Conservation (phyloP, 2,329 filamentous ascomycete genomes). For the Pyricularia sp. region DNA sequence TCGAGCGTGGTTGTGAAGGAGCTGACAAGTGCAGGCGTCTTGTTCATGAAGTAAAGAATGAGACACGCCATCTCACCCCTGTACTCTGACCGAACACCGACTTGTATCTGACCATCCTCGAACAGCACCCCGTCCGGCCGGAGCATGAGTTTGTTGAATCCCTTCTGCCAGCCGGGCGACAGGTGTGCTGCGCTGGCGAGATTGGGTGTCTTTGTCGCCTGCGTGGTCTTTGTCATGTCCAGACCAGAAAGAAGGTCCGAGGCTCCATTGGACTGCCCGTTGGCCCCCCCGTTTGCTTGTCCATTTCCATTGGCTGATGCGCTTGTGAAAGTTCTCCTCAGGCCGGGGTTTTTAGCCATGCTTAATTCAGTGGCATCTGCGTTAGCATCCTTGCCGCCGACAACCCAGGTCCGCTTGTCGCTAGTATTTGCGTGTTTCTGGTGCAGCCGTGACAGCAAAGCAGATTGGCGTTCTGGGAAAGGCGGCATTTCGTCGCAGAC, state of each 20-base stretch:
- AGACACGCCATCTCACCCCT: constrained; percentile 90
- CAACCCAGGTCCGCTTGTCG: constrained; percentile 94
- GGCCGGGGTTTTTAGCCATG: constrained; percentile 68
- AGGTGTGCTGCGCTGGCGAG: constrained; percentile 86
- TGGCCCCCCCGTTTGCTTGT: constrained; percentile 33
- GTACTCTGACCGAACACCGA: constrained; percentile 89
- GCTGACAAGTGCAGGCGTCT: constrained; percentile 72
- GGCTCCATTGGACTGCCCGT: constrained; percentile 25
- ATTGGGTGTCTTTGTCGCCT: constrained; percentile 62
- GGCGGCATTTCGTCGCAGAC: constrained; percentile 98
- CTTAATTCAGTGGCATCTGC: constrained; percentile 69
- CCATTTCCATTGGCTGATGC: constrained; percentile 35
- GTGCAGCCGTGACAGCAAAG: constrained; percentile 82
- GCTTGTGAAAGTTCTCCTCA: constrained; percentile 77
- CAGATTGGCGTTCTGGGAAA: constrained; percentile 90
- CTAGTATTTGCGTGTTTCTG: constrained; percentile 89
- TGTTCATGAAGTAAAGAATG: constrained; percentile 94
- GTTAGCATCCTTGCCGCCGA: constrained; percentile 95
- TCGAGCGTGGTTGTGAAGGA: constrained; percentile 94
- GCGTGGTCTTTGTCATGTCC: constrained; percentile 59
- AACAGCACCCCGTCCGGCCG: constrained; percentile 81
- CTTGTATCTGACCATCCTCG: constrained; percentile 88
- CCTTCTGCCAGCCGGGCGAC: constrained; percentile 88
- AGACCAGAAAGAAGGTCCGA: constrained; percentile 67
- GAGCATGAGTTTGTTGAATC: constrained; percentile 76